phyloP scores from a whole-genome alignment of 2,329 filamentous ascomycete genomes.

The Penicillium rolfsii region DNA sequence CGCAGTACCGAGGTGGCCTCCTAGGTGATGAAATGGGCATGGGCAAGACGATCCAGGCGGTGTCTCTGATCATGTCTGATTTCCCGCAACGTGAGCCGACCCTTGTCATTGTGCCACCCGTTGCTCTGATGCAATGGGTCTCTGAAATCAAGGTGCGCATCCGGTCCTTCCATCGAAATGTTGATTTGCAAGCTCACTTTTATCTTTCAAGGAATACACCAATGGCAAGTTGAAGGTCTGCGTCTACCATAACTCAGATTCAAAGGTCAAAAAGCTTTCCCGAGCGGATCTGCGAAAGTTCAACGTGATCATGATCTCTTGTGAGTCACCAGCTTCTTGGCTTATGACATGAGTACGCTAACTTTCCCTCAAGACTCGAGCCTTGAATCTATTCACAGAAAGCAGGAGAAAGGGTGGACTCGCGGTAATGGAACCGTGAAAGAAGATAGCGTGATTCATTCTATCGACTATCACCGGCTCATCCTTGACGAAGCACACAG shows the following conservation, averaged over 20 bases:
- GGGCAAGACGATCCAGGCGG: slow-evolving; percentile 97
- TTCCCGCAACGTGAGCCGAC: slow-evolving; percentile 82
- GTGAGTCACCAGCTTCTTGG: slow-evolving; percentile 56
- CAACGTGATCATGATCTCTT: slow-evolving; percentile 97
- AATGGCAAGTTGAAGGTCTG: slow-evolving; percentile 88
- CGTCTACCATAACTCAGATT: slow-evolving; percentile 84
- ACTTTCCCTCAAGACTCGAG: slow-evolving; percentile 51
- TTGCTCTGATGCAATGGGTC: slow-evolving; percentile 95
- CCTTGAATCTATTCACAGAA: slow-evolving; percentile 87
- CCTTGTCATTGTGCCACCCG: slow-evolving; percentile 86
- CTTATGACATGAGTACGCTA: not conserved
- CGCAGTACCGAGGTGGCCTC: slow-evolving; percentile 82
- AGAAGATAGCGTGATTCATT: slow-evolving; percentile 77
- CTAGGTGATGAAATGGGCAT: slow-evolving; percentile 98
- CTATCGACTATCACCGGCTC: slow-evolving; percentile 83
- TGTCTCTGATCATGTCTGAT: slow-evolving; percentile 97
- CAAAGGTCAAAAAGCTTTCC: slow-evolving; percentile 76
- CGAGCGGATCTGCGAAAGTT: slow-evolving; percentile 76
- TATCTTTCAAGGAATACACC: slow-evolving; percentile 62
- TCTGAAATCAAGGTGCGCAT: slow-evolving; percentile 69
- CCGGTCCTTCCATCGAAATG: slow-evolving; percentile 5
- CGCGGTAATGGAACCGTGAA: slow-evolving; percentile 80
- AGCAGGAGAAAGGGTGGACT: slow-evolving; percentile 87
- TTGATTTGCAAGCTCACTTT: not conserved
- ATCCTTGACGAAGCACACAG: slow-evolving; percentile 95